A percentile compares a stretch with the other conserved stretches of the same genome.
Conservation (phyloP, 306 rosid species). For the Erythrophleum fordii region DNA sequence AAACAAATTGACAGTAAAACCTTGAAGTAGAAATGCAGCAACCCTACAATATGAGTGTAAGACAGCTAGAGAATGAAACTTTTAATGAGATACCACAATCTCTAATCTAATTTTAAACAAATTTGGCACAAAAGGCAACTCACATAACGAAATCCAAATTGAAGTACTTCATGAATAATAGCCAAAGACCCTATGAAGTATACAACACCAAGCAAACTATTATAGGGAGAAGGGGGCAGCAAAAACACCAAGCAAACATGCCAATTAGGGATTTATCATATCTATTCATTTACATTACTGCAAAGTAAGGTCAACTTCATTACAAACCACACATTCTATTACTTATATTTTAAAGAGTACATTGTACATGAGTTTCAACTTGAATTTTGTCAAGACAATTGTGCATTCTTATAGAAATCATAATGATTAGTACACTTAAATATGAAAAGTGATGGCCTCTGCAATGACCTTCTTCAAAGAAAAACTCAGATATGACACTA, state of each 20-base stretch:
- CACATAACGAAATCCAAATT: slow-evolving; percentile 3
- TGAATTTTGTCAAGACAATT: background rate
- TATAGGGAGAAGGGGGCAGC: background rate
- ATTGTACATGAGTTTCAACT: background rate
- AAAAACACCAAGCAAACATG: slow-evolving; percentile 2
- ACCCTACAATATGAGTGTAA: background rate
- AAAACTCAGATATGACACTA: background rate
- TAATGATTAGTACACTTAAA: background rate
- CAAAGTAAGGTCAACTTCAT: slow-evolving; percentile 23
- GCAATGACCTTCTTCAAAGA: background rate
- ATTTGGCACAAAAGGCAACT: slow-evolving; percentile 29
- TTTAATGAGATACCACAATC: slow-evolving; percentile 13
- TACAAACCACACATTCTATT: slow-evolving; percentile 2
- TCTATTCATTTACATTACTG: slow-evolving; percentile 19
- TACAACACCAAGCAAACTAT: background rate
- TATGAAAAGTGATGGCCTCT: background rate
- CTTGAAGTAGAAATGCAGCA: background rate
- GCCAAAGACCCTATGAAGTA: background rate
- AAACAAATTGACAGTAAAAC: background rate
- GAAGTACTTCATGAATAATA: slow-evolving; percentile 24
- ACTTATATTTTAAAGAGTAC: background rate
- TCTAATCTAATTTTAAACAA: background rate
- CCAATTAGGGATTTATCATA: slow-evolving; percentile 8
- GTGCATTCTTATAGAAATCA: slow-evolving; percentile 12
- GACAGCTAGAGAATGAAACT: slow-evolving; percentile 13